These are phyloP conservation scores for Marsdenia floribunda DNA, from an alignment of 257 asterid species.

Conservation along the genomic window DNA sequence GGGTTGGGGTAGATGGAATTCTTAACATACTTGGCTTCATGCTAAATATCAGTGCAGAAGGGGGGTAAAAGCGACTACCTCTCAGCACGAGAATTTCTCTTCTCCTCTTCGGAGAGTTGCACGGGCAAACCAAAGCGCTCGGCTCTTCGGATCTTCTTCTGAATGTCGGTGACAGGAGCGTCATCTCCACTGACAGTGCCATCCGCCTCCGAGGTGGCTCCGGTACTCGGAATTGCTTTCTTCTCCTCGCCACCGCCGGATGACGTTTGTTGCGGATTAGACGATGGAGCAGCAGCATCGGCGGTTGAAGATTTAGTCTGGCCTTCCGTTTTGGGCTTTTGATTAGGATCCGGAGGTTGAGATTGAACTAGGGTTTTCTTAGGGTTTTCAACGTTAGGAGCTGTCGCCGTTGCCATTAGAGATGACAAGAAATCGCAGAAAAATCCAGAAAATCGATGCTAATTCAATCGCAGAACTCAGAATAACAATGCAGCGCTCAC, in stretches of 20 bases:
- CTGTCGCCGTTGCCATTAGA: conserved; percentile 33
- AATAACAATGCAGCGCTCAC: not conserved
- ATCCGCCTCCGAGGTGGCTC: conserved; percentile 18
- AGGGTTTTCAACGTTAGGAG: conserved; percentile 49
- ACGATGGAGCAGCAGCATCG: conserved; percentile 12
- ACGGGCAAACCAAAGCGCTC: conserved; percentile 90
- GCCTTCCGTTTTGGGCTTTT: conserved; percentile 12
- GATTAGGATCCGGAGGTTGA: conserved; percentile 38
- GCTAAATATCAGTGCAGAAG: conserved; percentile 1
- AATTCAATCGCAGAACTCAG: not conserved
- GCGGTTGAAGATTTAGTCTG: conserved; percentile 16
- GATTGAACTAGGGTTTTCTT: conserved; percentile 24
- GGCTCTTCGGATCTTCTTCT: conserved; percentile 88
- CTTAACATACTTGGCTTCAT: not conserved
- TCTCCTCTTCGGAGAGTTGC: conserved; percentile 71
- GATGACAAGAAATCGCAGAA: not conserved
- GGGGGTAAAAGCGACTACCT: conserved; percentile 35
- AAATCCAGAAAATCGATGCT: not conserved
- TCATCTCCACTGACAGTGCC: conserved; percentile 26
- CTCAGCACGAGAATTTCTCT: conserved; percentile 85
- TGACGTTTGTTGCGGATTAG: conserved; percentile 26
- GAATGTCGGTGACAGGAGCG: conserved; percentile 43
- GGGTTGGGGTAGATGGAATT: not conserved
- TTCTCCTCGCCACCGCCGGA: conserved; percentile 33
- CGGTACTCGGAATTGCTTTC: conserved; percentile 17